Base-by-base conservation (phyloP, 176 grass and related monocot genomes). In the Panicum miliaceum region DNA sequence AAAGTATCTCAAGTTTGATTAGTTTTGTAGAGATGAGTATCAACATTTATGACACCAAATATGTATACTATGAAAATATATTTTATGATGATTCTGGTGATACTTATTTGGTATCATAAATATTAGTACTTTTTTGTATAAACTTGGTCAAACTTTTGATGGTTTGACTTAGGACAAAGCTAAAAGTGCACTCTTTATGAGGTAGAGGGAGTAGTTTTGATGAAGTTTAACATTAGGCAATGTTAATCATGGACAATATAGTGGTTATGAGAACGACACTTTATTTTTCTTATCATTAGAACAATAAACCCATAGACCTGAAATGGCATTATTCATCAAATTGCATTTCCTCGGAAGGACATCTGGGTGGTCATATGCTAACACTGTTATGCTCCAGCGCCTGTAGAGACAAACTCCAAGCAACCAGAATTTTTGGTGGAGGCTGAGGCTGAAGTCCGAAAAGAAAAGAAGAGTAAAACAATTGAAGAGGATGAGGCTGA, bases 301-400 rank as follows among this genome's bases (percentile, higher is more conserved):
- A 56, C 19, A n/a, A 47, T 47, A n/a, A 73, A 64, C 20, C 8
- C 29, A 3, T 65, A 34, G 2, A 32, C 11, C 43, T 74, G 62
- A 79, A 26, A 67, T 58, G 68, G 2, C 12, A 29, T 71, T 77
- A 11, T 1, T n/a, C 8, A 20, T 38, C n/a, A 22, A 68, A 54
- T 68, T 67, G 7, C 34, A 68, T n/a, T 80, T 64, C 26, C 48
- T 85, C 48, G 29, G 29, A 75, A 68, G 40, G 23, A 46, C 70
- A 68, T 27, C 32, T 81, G 13, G 36, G n/a, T 23, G 20, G 26
- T 47, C 5, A 13, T 70, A 18, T 82, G 50, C 48, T 90, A 67
- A 90, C 66, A 68, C 74, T 73, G 42, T 9, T 84, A 27, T 84
- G 78, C 1, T 46, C 22, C 78, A 97, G 91, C 92, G 80, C 76